Base-by-base conservation (phyloP, 1,284 basidiomycete genomes). In the Heliocybe sulcata region DNA sequence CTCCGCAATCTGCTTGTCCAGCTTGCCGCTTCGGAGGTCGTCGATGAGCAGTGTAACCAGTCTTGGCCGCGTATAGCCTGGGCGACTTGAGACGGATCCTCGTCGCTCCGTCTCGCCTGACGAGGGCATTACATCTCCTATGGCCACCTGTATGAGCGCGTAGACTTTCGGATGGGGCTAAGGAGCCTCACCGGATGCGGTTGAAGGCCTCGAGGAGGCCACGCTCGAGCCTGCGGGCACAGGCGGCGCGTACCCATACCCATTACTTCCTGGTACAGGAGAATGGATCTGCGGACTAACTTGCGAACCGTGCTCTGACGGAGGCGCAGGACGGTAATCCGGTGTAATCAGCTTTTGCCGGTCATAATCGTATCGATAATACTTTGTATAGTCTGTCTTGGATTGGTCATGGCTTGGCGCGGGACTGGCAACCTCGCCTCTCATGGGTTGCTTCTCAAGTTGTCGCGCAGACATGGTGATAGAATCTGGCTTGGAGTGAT, bases 31-130 rank as follows among this genome's bases (percentile, higher is more conserved):
- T 26, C 85, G 77, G 54, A 72, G 60, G 60, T 90, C 87, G 55
- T 81, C 76, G 16, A 88, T 86, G 2, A 89, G 72, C 19, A 88
- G 60, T 3, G 85, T 89, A 10, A 88, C 67, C 66, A 83, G 29
- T 12, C 12, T 77, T n/a, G n/a, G n/a, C n/a, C n/a, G 45, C 75
- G 70, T 35, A 67, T n/a, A 12, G 29, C 23, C 19, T 1, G 60
- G 62, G 51, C 8, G 23, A 10, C 23, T 25, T 29, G 26, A 9
- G 66, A 59, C 31, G 53, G 56, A 31, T 53, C 53, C 16, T 45
- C 29, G 29, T 12, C 29, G 29, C 12, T 31, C 29, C 6, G 29
- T 31, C 4, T 31, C 12, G 29, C 29, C 12, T 12, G 29, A 12
- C 29, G 29, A 54, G 49, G 26, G 54, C 49, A 23, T 52, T 48